Percentiles rank a stretch among this genome's conserved stretches.
Evolutionary conservation across 1,139 yeast species (phyloP).

Genomic region (Saccharomyces hybrid): DNA sequence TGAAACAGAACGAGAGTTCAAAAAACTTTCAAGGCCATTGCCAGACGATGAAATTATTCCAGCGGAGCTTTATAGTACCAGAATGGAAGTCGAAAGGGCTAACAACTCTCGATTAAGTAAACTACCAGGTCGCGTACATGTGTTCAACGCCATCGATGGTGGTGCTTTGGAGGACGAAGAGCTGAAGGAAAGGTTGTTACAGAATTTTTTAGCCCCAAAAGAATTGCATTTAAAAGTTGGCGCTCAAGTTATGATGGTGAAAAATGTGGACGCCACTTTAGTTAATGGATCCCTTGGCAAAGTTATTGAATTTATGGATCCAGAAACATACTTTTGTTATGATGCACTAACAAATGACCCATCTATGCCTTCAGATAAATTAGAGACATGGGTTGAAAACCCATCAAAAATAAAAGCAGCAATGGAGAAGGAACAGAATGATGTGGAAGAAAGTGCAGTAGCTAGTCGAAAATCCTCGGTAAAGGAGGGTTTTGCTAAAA

Average conservation of each 20-base stretch:
- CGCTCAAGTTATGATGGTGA: slow-evolving; percentile 94
- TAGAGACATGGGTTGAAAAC: slow-evolving; percentile 15
- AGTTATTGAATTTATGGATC: slow-evolving; percentile 66
- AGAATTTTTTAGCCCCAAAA: slow-evolving; percentile 68
- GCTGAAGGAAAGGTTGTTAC: slow-evolving; percentile 39
- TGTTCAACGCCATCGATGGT: slow-evolving; percentile 54
- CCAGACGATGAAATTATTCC: slow-evolving; percentile 61
- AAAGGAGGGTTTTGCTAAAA: slow-evolving; percentile 20
- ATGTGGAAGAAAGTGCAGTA: slow-evolving; percentile 12
- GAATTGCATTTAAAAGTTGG: slow-evolving; percentile 59
- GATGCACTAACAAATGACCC: slow-evolving; percentile 20
- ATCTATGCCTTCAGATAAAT: slow-evolving; percentile 11
- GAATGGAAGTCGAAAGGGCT: slow-evolving; percentile 77
- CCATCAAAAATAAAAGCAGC: slow-evolving; percentile 17
- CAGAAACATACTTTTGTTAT: slow-evolving; percentile 43
- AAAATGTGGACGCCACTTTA: slow-evolving; percentile 75
- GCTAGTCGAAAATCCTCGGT: slow-evolving; percentile 15
- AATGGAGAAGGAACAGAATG: slow-evolving; percentile 17
- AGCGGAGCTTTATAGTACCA: slow-evolving; percentile 78
- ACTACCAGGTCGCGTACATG: slow-evolving; percentile 43
- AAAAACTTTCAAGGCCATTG: slow-evolving; percentile 48
- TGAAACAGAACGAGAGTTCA: slow-evolving; percentile 49
- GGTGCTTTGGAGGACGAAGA: slow-evolving; percentile 47
- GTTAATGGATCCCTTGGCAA: slow-evolving; percentile 92
- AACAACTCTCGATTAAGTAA: slow-evolving; percentile 49